Evolutionary conservation across 768 basidiomycete species (phyloP), one percentile per base, ranked within the genome.

Genomic region (Suillus decipiens): DNA sequence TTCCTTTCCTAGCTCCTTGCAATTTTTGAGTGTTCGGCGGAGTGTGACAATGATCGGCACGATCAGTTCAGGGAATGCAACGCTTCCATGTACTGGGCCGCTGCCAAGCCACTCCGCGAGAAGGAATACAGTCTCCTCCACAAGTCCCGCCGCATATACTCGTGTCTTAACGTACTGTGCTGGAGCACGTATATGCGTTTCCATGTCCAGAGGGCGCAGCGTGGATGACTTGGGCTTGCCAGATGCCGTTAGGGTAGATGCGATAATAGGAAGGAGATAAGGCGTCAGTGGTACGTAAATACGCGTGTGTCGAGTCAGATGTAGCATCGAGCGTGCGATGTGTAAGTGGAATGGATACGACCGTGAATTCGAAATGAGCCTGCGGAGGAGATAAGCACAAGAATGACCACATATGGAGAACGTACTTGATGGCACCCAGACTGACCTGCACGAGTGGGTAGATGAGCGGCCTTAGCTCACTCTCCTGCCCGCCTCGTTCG

Each of bases 301-400:
- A 61, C 85, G 81, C 2, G 92, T 96, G 72, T 94, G 93, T 56
- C 85, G 85, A 43, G 89, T 87, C 66, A 99, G 83, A 72, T 94
- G 90, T 31, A 95, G 81, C 51, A 99, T 84, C 1, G 97, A 96
- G 11, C 93, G 92, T 39, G 92, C 77, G 63, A 99, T 84, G 74
- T 99, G 96, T 34, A 99, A 84, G 73, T 98, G 96, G 75, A 98
- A 90, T 1, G 97, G 96, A 77, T 92, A 92, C 65, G 95, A 98
- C 51, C 96, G 91, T 14, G 90, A 83, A 64, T 92, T 96, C 34
- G 95, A 89, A 55, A 97, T 86, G 57, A 98, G 87, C 70, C 96
- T 99, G 73, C 6, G 62, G 36, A 42, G 2, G 17, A 19, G 22
- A 10, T 1, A 5, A 19, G 12, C 28, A 14, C 11, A 22, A 34